A percentile compares a stretch with the other conserved stretches of the same genome.
These are phyloP conservation scores for Neopestalotiopsis clavispora DNA, from an alignment of 2,329 filamentous ascomycete species.

Conservation along the genomic window DNA sequence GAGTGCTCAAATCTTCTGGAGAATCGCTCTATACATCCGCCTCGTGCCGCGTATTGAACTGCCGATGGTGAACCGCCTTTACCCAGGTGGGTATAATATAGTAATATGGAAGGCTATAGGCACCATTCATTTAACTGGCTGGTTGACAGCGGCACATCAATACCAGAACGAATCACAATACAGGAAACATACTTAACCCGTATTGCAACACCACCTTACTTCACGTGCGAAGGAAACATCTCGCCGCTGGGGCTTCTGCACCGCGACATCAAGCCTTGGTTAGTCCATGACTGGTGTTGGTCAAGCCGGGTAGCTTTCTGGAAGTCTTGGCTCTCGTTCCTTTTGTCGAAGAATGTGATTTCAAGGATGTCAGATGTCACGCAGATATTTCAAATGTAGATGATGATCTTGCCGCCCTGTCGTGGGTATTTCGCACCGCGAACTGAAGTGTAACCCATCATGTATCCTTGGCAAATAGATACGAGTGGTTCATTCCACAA, in stretches of 20 bases:
- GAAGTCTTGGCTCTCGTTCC: not conserved
- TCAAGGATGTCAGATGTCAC: too few relatives aligned
- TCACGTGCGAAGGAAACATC: not conserved
- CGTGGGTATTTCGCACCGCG: not conserved
- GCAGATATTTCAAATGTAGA: too few relatives aligned
- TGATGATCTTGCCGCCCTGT: too few relatives aligned
- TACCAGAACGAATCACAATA: not conserved
- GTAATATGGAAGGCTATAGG: not conserved
- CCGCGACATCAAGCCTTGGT: not conserved
- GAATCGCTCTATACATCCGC: not conserved
- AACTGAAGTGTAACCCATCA: not conserved
- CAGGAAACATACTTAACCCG: not conserved
- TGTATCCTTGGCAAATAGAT: not conserved
- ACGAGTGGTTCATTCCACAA: not conserved
- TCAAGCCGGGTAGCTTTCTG: not conserved
- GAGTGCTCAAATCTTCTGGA: too few relatives aligned
- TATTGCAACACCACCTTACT: constrained; percentile 1
- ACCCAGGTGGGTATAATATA: constrained; percentile 3
- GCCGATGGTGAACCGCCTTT: not conserved
- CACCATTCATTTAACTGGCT: not conserved
- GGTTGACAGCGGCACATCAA: not conserved
- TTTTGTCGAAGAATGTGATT: not conserved
- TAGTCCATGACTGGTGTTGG: not conserved
- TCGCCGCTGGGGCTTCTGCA: not conserved
- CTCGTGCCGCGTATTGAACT: not conserved